Percentiles rank a stretch among this genome's conserved stretches.
Evolutionary conservation across 2,329 filamentous ascomycete species (phyloP).

Genomic region (Fusarium chaquense): DNA sequence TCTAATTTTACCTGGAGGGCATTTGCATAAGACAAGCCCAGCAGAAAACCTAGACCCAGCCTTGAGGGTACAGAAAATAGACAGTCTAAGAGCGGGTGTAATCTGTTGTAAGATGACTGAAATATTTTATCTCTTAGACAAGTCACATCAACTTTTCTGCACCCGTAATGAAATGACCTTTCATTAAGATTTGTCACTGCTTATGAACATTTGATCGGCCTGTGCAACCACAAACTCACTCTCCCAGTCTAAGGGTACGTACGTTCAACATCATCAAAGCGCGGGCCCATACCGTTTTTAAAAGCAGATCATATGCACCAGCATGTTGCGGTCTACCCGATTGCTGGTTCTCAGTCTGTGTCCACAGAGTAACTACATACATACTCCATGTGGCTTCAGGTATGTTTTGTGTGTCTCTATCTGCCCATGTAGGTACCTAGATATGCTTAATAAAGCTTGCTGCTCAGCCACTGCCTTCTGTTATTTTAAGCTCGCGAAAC

Average conservation of each 20-base stretch:
- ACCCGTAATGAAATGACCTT: background rate
- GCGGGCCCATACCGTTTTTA: constrained; percentile 23
- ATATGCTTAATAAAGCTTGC: background rate
- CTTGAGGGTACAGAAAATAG: background rate
- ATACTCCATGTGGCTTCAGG: background rate
- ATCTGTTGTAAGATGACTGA: background rate
- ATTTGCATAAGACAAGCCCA: background rate
- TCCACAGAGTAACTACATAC: background rate
- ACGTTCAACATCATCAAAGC: constrained; percentile 12
- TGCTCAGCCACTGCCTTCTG: background rate
- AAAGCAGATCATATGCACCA: constrained; percentile 34
- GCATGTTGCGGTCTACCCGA: constrained; percentile 22
- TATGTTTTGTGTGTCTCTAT: background rate
- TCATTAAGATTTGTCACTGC: constrained; percentile 3
- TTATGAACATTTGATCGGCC: background rate
- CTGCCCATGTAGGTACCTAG: background rate
- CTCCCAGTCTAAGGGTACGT: background rate
- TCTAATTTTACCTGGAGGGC: constrained; percentile 16
- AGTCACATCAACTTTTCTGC: background rate
- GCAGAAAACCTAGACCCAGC: background rate
- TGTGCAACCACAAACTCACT: constrained; percentile 10
- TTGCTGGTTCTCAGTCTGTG: background rate
- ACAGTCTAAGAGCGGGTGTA: background rate
- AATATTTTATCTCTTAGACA: background rate
- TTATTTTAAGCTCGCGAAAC: background rate